Percentiles rank a stretch among this genome's conserved stretches.
Evolutionary conservation across 495 filamentous ascomycete genomes (phyloP).

Genomic region (Neurospora cerealis): DNA sequence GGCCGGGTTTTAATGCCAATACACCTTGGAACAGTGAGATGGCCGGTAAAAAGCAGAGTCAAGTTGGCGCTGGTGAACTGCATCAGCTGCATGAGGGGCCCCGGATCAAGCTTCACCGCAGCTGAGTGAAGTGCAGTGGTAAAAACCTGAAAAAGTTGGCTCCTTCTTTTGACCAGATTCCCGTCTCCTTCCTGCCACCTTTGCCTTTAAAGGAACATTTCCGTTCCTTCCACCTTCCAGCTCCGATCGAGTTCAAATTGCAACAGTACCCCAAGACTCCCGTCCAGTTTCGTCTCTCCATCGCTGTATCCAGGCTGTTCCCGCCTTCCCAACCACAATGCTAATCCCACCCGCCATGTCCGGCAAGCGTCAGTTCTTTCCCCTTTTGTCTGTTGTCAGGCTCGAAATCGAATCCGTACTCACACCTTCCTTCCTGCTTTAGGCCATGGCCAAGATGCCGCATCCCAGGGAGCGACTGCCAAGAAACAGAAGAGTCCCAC

Average conservation of each 20-base stretch:
- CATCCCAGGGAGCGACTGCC: neutral
- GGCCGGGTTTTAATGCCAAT: no score
- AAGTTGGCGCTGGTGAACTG: neutral
- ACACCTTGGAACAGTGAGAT: no score
- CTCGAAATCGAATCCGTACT: neutral
- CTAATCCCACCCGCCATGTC: neutral
- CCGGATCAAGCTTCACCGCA: neutral
- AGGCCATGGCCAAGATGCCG: neutral
- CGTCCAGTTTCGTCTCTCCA: neutral
- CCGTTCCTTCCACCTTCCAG: neutral
- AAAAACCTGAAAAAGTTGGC: neutral
- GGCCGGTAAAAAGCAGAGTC: neutral
- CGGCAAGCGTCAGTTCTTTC: neutral
- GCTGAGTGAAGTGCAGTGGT: neutral
- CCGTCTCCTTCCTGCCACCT: neutral
- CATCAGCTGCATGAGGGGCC: neutral
- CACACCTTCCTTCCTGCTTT: neutral
- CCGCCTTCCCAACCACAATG: neutral
- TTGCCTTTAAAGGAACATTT: neutral
- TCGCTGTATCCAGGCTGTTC: neutral
- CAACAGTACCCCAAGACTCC: neutral
- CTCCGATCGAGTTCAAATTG: neutral
- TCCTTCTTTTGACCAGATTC: neutral
- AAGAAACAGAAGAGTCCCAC: neutral
- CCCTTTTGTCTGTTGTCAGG: neutral